Percentiles rank a stretch among this genome's conserved stretches.
Evolutionary conservation across 495 filamentous ascomycete species (phyloP).

Genomic region (Choiromyces venosus): DNA sequence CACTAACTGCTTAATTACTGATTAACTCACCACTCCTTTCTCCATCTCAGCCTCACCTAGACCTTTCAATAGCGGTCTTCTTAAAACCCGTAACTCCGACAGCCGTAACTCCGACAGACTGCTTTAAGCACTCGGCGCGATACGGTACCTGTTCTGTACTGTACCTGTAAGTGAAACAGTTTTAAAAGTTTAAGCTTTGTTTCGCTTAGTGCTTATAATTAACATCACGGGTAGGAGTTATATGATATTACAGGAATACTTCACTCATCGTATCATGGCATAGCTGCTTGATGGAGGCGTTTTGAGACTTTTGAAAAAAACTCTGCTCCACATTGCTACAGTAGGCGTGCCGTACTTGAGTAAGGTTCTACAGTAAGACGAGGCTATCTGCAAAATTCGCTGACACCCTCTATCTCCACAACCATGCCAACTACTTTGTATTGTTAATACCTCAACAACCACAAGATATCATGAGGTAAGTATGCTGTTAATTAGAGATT

Average conservation of each 20-base stretch:
- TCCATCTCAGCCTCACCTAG: neutral
- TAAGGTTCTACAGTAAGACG: neutral
- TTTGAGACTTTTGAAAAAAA: no score
- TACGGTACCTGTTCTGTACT: neutral
- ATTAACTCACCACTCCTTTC: neutral
- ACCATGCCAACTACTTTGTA: no score
- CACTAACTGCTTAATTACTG: neutral
- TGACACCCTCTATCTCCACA: no score
- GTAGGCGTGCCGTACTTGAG: no score
- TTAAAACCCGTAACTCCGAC: neutral
- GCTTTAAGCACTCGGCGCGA: neutral
- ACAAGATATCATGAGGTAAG: no score
- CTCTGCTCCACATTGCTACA: neutral
- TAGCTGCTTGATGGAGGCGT: neutral
- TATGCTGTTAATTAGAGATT: no score
- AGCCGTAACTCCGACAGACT: neutral
- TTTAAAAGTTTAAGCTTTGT: neutral
- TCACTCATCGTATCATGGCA: neutral
- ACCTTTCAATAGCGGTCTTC: neutral
- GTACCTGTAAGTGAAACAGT: no score
- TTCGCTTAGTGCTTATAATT: neutral
- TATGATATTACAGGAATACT: no score
- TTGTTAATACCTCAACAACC: no score
- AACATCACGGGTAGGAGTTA: neutral
- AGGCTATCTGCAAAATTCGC: no score